A percentile compares a stretch with the other conserved stretches of the same genome.
phyloP scores from a whole-genome alignment of 257 asterid species.

The Apocynum venetum region DNA sequence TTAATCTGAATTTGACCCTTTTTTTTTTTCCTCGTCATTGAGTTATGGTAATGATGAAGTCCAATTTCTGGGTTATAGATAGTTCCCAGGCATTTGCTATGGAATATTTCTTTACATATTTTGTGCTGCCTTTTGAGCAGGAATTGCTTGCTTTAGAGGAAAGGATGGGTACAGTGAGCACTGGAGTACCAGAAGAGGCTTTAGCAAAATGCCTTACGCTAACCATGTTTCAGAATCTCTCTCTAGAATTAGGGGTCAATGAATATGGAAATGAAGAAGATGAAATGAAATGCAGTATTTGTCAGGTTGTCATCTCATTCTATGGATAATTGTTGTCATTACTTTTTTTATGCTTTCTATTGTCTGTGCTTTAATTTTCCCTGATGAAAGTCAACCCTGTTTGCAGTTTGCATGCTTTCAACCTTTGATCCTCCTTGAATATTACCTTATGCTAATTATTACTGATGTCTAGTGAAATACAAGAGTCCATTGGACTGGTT shows the following conservation, averaged over 20 bases:
- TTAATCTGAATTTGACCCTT: background rate
- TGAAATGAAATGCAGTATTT: conserved; percentile 72
- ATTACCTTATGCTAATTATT: background rate
- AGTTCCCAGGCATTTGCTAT: background rate
- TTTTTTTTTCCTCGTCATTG: background rate
- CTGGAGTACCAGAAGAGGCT: conserved; percentile 77
- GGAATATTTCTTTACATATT: background rate
- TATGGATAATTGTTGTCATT: background rate
- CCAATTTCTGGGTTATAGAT: background rate
- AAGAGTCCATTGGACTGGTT: background rate
- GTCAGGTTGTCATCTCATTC: conserved; percentile 53
- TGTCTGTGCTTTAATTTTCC: background rate
- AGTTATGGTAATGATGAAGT: conserved; percentile 1
- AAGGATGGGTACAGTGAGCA: conserved; percentile 89
- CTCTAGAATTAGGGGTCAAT: conserved; percentile 21
- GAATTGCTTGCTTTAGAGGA: conserved; percentile 91
- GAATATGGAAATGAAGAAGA: conserved; percentile 41
- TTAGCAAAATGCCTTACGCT: conserved; percentile 55
- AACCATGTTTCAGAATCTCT: conserved; percentile 37
- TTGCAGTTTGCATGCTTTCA: background rate
- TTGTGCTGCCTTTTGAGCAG: conserved; percentile 29
- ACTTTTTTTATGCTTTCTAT: background rate
- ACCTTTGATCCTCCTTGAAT: background rate
- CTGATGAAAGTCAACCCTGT: no score
- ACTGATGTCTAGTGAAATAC: background rate